phyloP scores from a whole-genome alignment of 2,329 filamentous ascomycete genomes.

The Xylariomycetidae sp. region DNA sequence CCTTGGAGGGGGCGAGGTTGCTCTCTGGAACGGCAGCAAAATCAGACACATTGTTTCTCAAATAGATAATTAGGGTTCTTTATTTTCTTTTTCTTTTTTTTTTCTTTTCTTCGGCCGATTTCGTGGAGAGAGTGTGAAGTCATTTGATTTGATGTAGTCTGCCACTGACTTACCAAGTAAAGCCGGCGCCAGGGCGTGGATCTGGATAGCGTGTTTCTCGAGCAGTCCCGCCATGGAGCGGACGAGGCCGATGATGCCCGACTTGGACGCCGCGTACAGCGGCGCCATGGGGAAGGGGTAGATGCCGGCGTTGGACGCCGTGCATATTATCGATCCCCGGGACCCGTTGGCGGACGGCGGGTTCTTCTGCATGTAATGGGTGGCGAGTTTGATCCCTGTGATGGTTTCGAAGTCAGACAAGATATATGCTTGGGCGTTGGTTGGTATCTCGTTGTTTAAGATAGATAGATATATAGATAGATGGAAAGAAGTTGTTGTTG shows the following conservation, averaged over 20 bases:
- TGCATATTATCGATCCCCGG: constrained; percentile 46
- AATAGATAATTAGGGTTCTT: neutral
- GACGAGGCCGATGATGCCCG: constrained; percentile 44
- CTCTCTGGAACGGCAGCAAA: constrained; percentile 30
- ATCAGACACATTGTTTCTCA: neutral
- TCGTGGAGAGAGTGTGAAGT: neutral
- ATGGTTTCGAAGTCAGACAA: constrained; percentile 2
- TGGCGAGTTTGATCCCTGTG: constrained; percentile 43
- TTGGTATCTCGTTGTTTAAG: neutral
- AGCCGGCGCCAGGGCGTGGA: constrained; percentile 47
- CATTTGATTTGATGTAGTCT: neutral
- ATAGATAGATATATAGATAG: neutral
- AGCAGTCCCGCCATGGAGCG: constrained; percentile 39
- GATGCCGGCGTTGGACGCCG: constrained; percentile 47
- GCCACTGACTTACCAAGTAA: constrained; percentile 37
- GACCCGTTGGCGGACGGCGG: constrained; percentile 19
- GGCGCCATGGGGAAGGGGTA: constrained; percentile 48
- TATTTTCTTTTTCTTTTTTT: neutral
- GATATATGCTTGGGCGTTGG: no score
- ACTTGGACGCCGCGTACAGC: constrained; percentile 44
- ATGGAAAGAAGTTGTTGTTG: neutral
- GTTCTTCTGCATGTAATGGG: constrained; percentile 47
- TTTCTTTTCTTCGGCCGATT: neutral
- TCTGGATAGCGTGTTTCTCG: constrained; percentile 37
- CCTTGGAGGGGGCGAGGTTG: constrained; percentile 38